These are phyloP conservation scores for Ogataea siamensis DNA, from an alignment of 805 yeast species.

Conservation along the genomic window DNA sequence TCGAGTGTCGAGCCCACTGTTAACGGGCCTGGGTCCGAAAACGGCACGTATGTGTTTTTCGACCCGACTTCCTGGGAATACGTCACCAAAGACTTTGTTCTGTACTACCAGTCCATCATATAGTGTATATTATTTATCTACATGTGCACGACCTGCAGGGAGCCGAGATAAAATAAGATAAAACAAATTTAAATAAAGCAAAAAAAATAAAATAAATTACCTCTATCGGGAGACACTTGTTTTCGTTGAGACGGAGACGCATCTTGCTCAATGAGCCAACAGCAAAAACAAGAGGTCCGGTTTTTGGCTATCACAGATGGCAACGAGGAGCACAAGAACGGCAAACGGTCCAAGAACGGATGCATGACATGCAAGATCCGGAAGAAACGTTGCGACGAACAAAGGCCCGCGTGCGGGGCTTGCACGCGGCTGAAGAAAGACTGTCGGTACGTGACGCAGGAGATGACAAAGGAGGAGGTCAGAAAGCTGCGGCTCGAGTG, in stretches of 20 bases:
- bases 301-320: too few relatives aligned
- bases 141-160: slow-evolving; percentile 6
- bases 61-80: slow-evolving; percentile 97
- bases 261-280: too few relatives aligned
- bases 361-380: slow-evolving; percentile 68
- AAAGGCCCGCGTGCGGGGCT: slow-evolving; percentile 48
- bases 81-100: slow-evolving; percentile 66
- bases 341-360: slow-evolving; percentile 52
- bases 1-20: slow-evolving; percentile 86
- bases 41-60: slow-evolving; percentile 90
- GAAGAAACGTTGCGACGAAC: slow-evolving; percentile 57
- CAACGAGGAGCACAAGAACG: not conserved
- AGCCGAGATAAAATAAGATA: not conserved
- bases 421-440: slow-evolving; percentile 44
- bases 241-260: too few relatives aligned
- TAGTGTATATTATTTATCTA: slow-evolving; percentile 14
- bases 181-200: too few relatives aligned
- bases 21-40: slow-evolving; percentile 76
- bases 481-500: slow-evolving; percentile 37
- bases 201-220: not conserved
- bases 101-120: slow-evolving; percentile 45
- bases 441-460: slow-evolving; percentile 47
- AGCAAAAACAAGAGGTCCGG: not conserved
- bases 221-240: not conserved
- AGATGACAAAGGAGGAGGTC: slow-evolving; percentile 43